Conservation (phyloP, 176 grass and related monocot genomes). For the Juncus inflexus region DNA sequence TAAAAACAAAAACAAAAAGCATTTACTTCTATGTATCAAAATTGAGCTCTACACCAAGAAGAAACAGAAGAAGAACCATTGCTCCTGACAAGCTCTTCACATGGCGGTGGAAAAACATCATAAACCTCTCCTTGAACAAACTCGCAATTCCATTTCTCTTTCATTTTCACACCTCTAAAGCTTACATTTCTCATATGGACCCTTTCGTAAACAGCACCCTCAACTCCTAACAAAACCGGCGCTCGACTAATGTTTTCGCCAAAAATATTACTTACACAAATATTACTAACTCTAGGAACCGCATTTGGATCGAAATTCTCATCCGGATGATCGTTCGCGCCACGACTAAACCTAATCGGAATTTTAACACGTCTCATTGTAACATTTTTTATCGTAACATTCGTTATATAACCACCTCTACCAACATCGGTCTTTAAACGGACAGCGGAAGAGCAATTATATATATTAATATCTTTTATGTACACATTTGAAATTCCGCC, state of each 20-base stretch:
- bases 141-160: slow-evolving; percentile 55
- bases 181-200: slow-evolving; percentile 77
- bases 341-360: slow-evolving; percentile 69
- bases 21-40: neutral
- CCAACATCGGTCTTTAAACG: slow-evolving; percentile 64
- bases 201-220: slow-evolving; percentile 47
- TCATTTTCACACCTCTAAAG: slow-evolving; percentile 34
- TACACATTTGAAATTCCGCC: slow-evolving; percentile 67
- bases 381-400: slow-evolving; percentile 54
- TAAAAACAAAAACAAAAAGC: neutral
- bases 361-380: slow-evolving; percentile 77
- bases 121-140: slow-evolving; percentile 59
- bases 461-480: slow-evolving; percentile 53
- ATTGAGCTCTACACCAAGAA: slow-evolving; percentile 40
- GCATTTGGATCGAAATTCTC: slow-evolving; percentile 41
- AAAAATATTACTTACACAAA: slow-evolving; percentile 46
- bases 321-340: slow-evolving; percentile 52
- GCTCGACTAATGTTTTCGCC: slow-evolving; percentile 38
- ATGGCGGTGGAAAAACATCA: slow-evolving; percentile 59
- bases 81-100: slow-evolving; percentile 45
- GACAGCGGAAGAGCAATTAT: slow-evolving; percentile 61
- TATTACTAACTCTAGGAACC: slow-evolving; percentile 45
- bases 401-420: slow-evolving; percentile 78
- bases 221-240: slow-evolving; percentile 56
- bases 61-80: slow-evolving; percentile 42